phyloP scores from a whole-genome alignment of 2,329 filamentous ascomycete genomes.

The Diaporthe batatas region DNA sequence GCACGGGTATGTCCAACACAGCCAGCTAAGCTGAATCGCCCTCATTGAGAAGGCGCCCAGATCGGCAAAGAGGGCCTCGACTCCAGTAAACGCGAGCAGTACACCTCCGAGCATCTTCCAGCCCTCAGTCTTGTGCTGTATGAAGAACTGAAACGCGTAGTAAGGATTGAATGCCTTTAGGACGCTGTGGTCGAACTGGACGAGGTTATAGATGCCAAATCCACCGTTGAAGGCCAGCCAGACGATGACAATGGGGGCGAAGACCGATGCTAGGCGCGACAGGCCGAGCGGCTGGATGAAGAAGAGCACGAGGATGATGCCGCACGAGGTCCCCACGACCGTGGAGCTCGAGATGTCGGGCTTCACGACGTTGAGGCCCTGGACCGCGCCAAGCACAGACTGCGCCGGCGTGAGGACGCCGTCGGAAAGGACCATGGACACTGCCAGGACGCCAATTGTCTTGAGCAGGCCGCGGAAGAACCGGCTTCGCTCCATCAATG shows the following conservation, averaged over 20 bases:
- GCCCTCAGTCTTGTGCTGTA: slow-evolving; percentile 68
- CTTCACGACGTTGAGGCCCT: slow-evolving; percentile 70
- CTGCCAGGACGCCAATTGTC: slow-evolving; percentile 72
- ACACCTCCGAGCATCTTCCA: slow-evolving; percentile 77
- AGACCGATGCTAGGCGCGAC: slow-evolving; percentile 67
- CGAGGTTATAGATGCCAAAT: slow-evolving; percentile 73
- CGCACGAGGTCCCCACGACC: slow-evolving; percentile 74
- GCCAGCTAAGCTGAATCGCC: slow-evolving; percentile 80
- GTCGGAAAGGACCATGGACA: slow-evolving; percentile 74
- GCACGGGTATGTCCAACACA: slow-evolving; percentile 75
- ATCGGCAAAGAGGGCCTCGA: slow-evolving; percentile 82
- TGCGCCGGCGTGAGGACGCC: slow-evolving; percentile 76
- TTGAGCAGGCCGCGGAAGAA: slow-evolving; percentile 68
- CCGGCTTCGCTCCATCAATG: slow-evolving; percentile 67
- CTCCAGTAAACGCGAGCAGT: slow-evolving; percentile 79
- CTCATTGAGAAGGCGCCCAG: slow-evolving; percentile 77
- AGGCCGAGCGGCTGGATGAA: slow-evolving; percentile 73
- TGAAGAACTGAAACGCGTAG: slow-evolving; percentile 71
- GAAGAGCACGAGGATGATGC: slow-evolving; percentile 73
- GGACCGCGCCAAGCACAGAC: slow-evolving; percentile 76
- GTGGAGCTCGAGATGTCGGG: slow-evolving; percentile 66
- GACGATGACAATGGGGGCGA: slow-evolving; percentile 75
- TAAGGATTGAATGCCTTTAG: slow-evolving; percentile 68
- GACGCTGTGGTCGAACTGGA: slow-evolving; percentile 63
- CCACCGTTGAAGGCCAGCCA: slow-evolving; percentile 74